Conservation (phyloP, 1,284 basidiomycete species). For the Melanopsichium pennsylvanicum region DNA sequence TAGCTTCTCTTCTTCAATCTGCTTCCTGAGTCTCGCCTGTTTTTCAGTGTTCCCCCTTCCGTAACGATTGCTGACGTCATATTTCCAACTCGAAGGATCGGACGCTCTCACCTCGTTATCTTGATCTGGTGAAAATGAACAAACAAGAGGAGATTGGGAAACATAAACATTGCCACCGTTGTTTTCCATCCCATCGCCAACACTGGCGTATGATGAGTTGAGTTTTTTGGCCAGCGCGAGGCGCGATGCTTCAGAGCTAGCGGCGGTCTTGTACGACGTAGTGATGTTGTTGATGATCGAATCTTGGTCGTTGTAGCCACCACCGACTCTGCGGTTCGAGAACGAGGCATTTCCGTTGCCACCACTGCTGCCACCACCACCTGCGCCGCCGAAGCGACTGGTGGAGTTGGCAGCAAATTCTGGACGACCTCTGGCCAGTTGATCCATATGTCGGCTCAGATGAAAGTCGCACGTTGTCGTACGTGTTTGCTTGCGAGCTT, state of each 20-base stretch:
- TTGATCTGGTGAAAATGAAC: background rate
- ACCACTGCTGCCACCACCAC: background rate
- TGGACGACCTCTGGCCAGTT: slow-evolving; percentile 75
- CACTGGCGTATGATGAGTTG: slow-evolving; percentile 17
- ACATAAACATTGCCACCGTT: slow-evolving; percentile 26
- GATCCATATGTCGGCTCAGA: slow-evolving; percentile 79
- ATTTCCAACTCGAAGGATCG: slow-evolving; percentile 35
- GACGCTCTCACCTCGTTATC: slow-evolving; percentile 14
- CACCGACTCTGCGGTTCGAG: no score
- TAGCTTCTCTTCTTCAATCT: slow-evolving; percentile 32
- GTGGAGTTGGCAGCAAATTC: slow-evolving; percentile 74
- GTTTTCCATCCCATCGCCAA: slow-evolving; percentile 39
- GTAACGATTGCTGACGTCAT: slow-evolving; percentile 30
- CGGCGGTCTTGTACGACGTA: background rate
- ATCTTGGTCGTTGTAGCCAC: background rate
- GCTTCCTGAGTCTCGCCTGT: slow-evolving; percentile 22
- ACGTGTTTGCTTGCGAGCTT: slow-evolving; percentile 22
- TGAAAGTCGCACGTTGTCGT: slow-evolving; percentile 81
- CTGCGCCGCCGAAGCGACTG: slow-evolving; percentile 4
- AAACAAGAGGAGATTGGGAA: slow-evolving; percentile 7
- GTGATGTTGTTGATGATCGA: slow-evolving; percentile 18
- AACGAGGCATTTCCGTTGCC: no score
- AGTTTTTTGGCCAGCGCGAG: slow-evolving; percentile 13
- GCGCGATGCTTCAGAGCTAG: slow-evolving; percentile 1
- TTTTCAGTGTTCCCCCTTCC: slow-evolving; percentile 33